These are phyloP conservation scores for Naganishia sp. DNA, from an alignment of 1,284 basidiomycete species.

Conservation along the genomic window DNA sequence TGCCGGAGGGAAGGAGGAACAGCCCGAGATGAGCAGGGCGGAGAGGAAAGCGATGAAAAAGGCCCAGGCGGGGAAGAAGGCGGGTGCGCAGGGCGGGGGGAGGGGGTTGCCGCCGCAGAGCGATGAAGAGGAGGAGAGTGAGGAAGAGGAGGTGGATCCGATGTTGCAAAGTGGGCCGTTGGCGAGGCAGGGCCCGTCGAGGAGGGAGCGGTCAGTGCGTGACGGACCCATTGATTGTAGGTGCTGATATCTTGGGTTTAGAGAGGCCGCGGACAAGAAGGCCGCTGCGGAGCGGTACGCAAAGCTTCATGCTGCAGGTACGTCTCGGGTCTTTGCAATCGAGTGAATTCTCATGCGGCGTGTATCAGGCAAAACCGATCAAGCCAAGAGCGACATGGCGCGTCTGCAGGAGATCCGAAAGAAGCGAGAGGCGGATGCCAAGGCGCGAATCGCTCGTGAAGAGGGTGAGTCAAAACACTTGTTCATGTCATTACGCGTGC, in stretches of 20 bases:
- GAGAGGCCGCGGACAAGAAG: conserved; percentile 85
- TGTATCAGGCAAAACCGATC: conserved; percentile 74
- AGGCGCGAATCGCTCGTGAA: conserved; percentile 78
- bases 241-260: conserved; percentile 44
- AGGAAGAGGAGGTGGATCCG: conserved; percentile 62
- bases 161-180: conserved; percentile 45
- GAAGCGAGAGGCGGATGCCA: conserved; percentile 79
- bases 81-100: conserved; percentile 45
- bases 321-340: conserved; percentile 32
- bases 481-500: too few relatives aligned
- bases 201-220: conserved; percentile 67
- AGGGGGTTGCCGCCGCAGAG: conserved; percentile 45
- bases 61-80: conserved; percentile 56
- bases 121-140: conserved; percentile 55
- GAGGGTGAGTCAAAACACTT: conserved; percentile 58
- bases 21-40: conserved; percentile 61
- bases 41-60: conserved; percentile 74
- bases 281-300: conserved; percentile 76
- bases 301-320: conserved; percentile 67
- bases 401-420: conserved; percentile 81
- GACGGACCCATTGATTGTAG: not conserved
- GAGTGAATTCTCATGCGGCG: conserved; percentile 18
- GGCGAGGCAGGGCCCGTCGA: conserved; percentile 45
- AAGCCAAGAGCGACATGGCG: conserved; percentile 82
- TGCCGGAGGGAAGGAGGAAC: conserved; percentile 32